Percentiles rank a stretch among this genome's conserved stretches.
Evolutionary conservation across 768 basidiomycete genomes (phyloP).

Genomic region (Collybia mongolica): DNA sequence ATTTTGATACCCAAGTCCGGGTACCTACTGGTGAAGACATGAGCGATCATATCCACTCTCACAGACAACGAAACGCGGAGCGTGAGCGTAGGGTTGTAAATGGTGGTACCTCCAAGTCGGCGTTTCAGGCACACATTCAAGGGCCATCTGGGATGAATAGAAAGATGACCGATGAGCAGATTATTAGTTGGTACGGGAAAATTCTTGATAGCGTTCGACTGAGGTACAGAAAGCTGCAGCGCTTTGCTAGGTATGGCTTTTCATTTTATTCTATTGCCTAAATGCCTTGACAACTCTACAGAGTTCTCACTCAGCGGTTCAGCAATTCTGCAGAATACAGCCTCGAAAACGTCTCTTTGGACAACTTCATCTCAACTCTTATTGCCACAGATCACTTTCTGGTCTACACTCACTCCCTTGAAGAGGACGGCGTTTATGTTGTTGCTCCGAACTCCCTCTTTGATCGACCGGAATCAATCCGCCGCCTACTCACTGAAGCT

Average conservation of each 20-base stretch:
- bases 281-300: conserved; percentile 21
- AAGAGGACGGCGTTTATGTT: conserved; percentile 91
- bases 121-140: conserved; percentile 32
- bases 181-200: conserved; percentile 87
- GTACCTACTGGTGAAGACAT: conserved; percentile 54
- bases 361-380: conserved; percentile 76
- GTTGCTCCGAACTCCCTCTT: conserved; percentile 77
- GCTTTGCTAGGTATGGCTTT: conserved; percentile 74
- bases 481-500: conserved; percentile 78
- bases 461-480: conserved; percentile 74
- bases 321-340: conserved; percentile 92
- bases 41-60: conserved; percentile 19
- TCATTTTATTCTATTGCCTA: background rate
- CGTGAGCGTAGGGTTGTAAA: conserved; percentile 10
- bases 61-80: conserved; percentile 14
- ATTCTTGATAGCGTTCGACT: conserved; percentile 90
- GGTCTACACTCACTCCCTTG: conserved; percentile 85
- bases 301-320: conserved; percentile 80
- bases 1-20: conserved; percentile 92
- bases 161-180: conserved; percentile 80
- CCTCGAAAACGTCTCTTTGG: conserved; percentile 71
- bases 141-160: conserved; percentile 32
- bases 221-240: conserved; percentile 90
- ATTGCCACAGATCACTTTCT: conserved; percentile 89
- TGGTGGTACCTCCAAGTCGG: conserved; percentile 22